Base-by-base conservation (phyloP, 371 early-diverging fungal species). In the Batkoa obscura region DNA sequence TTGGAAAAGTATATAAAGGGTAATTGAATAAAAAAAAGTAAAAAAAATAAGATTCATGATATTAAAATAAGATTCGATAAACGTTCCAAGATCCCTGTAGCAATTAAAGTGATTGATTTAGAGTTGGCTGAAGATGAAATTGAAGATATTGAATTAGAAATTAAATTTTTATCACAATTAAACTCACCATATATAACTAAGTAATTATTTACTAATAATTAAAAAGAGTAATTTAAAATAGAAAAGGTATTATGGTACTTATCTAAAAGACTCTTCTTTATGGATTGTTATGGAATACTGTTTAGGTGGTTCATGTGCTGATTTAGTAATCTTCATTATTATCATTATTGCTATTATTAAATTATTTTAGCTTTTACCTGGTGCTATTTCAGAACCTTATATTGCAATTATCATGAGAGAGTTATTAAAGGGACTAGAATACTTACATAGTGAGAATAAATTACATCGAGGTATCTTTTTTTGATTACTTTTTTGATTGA, bases 221-320 rank as follows among this genome's bases (percentile, higher is more conserved):
- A 23, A 23, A 23, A 23, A 23, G 23, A 23, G 23, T 23, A 23
- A 23, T 23, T 23, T 23, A 23, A 23, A 23, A 23, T 23, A 23
- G 23, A 23, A 23, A 23, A 81, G 81, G 60, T 87, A 87, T 66
- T 77, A 76, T 70, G 84, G 83, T 13, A 82, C 87, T 32, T 86
- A 77, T 61, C 69, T 89, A 55, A 81, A 85, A 60, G 85, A 78
- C 13, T 75, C 84, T 39, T 67, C 83, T 50, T 73, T 92, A 53
- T 90, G 90, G 92, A 90, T 91, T 65, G 79, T 90, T n/a, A 93
- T 90, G 91, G 92, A 91, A 69, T 88, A 81, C 61, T 89, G 90
- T 58, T 80, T 81, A 32, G 90, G 91, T 47, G 91, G 93, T 38
- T 88, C 87, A 13, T 88, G 88, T 60, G 76, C 83, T n/a, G 91